Conservation (phyloP, 768 basidiomycete species). For the Naganishia vaughanmartiniae region DNA sequence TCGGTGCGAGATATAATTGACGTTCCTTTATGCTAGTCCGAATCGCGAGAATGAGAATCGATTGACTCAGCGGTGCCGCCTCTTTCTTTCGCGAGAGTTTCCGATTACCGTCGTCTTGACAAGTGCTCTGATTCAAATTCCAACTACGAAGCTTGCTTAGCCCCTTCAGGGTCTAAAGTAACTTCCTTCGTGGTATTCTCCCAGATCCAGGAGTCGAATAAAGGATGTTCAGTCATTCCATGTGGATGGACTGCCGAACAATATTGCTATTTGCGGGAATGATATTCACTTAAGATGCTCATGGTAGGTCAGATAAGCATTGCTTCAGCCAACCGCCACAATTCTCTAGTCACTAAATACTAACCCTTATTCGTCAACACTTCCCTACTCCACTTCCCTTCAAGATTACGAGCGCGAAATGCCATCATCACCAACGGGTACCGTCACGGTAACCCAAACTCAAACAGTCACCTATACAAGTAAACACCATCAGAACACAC, state of each 20-base stretch:
- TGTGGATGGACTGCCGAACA: too few relatives aligned
- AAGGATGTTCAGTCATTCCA: neutral
- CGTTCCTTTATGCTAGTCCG: neutral
- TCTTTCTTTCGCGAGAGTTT: neutral
- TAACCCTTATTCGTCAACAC: neutral
- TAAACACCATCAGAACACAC: neutral
- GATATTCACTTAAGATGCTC: neutral
- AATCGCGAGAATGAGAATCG: neutral
- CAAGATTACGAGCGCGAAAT: neutral
- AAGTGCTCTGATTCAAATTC: neutral
- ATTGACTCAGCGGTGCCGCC: neutral
- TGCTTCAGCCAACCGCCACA: neutral
- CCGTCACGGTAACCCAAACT: constrained; percentile 5
- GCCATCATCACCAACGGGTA: neutral
- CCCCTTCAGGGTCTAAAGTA: neutral
- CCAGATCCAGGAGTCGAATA: neutral
- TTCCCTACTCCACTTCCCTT: constrained; percentile 7
- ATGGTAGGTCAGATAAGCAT: neutral
- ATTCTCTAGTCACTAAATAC: neutral
- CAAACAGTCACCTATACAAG: constrained; percentile 8
- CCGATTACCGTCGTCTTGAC: neutral
- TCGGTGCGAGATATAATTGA: neutral
- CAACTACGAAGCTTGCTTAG: neutral
- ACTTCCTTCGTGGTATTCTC: neutral
- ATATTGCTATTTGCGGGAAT: neutral